Conservation (phyloP, 352 stramenopile species). For the Peronospora tabacina region DNA sequence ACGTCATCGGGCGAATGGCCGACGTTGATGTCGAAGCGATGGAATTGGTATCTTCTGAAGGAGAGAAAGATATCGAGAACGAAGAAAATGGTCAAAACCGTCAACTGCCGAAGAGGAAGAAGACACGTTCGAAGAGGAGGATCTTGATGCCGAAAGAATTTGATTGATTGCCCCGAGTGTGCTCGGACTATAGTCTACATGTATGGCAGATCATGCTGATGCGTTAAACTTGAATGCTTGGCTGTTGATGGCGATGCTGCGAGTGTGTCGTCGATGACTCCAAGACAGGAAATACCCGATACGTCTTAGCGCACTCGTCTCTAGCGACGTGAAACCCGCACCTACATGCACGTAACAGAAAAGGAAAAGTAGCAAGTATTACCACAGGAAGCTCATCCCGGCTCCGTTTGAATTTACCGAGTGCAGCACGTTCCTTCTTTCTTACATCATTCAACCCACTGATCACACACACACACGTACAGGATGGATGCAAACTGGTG, state of each 20-base stretch:
- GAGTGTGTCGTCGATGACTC: not conserved
- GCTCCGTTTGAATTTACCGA: conserved; percentile 7
- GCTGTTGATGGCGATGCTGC: conserved; percentile 1
- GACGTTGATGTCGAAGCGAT: conserved; percentile 8
- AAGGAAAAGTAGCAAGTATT: conserved; percentile 1
- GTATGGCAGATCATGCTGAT: conserved; percentile 6
- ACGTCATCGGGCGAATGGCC: conserved; percentile 8
- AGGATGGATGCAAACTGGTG: conserved; percentile 14
- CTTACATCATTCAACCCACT: conserved; percentile 20
- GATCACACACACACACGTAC: conserved; percentile 4
- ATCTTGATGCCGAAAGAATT: not conserved
- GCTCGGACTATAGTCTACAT: conserved; percentile 4
- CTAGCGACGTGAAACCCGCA: conserved; percentile 9
- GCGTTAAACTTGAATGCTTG: conserved; percentile 7
- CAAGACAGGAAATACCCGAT: conserved; percentile 13
- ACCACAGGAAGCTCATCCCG: conserved; percentile 7
- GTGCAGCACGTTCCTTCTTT: conserved; percentile 18
- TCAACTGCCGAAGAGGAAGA: conserved; percentile 11
- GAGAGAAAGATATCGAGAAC: conserved; percentile 9
- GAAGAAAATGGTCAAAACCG: conserved; percentile 5
- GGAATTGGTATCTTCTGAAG: conserved; percentile 2
- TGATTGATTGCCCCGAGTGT: conserved; percentile 3
- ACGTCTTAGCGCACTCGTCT: conserved; percentile 14
- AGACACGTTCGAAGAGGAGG: conserved; percentile 4
- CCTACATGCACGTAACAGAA: conserved; percentile 6